A percentile compares a stretch with the other conserved stretches of the same genome.
Evolutionary conservation across 495 filamentous ascomycete species (phyloP).

Genomic region (Daldinia bambusicola): DNA sequence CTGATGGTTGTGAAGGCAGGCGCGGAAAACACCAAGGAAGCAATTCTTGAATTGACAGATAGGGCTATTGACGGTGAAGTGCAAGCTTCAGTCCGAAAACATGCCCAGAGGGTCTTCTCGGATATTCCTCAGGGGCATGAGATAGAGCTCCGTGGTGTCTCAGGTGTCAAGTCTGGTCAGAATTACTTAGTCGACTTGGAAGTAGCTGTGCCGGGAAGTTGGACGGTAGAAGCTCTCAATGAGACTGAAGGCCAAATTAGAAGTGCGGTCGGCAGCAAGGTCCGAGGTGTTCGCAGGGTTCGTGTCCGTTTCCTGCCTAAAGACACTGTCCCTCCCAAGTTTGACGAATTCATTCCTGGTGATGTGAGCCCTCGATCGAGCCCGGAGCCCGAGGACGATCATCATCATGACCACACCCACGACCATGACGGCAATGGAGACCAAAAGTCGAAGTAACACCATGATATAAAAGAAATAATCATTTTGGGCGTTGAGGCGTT

Average conservation of each 20-base stretch:
- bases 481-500: slow-evolving; percentile 46
- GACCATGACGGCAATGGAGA: slow-evolving; percentile 40
- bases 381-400: slow-evolving; percentile 72
- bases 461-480: slow-evolving; percentile 10
- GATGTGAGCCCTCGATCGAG: slow-evolving; percentile 70
- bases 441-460: slow-evolving; percentile 49
- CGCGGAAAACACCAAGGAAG: slow-evolving; percentile 81
- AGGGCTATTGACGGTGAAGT: slow-evolving; percentile 87
- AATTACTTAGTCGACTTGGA: slow-evolving; percentile 93
- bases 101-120: slow-evolving; percentile 68
- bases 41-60: slow-evolving; percentile 88
- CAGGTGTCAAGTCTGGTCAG: slow-evolving; percentile 92
- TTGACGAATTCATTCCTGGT: slow-evolving; percentile 81
- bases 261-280: slow-evolving; percentile 72
- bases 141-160: slow-evolving; percentile 74
- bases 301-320: slow-evolving; percentile 83
- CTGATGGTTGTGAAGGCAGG: slow-evolving; percentile 92
- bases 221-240: slow-evolving; percentile 75
- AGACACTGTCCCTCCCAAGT: slow-evolving; percentile 63
- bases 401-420: slow-evolving; percentile 59
- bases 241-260: slow-evolving; percentile 77
- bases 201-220: slow-evolving; percentile 75
- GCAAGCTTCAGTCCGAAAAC: slow-evolving; percentile 70
- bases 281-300: slow-evolving; percentile 83
- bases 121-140: slow-evolving; percentile 56